Evolutionary conservation across 176 grass and related monocot species (phyloP), one percentile per base, ranked within the genome.

Genomic region (Typha latifolia): DNA sequence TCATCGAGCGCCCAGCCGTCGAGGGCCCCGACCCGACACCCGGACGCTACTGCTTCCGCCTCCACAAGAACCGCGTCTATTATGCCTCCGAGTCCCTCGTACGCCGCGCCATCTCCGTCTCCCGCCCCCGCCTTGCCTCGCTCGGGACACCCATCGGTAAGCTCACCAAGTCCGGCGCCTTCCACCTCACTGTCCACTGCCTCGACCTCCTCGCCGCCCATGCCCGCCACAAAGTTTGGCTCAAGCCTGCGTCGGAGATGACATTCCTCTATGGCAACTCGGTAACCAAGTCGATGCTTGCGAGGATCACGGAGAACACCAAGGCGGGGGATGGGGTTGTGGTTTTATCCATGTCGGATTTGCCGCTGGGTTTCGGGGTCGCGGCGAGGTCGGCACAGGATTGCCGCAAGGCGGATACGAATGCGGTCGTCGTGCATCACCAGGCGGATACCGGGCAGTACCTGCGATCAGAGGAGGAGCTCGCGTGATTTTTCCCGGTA

Each of bases 21-120:
- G 87, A 96, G 63, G 91, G 87, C 4, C 85, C 82, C 27, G 82
- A 83, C 51, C 50, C 77, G 26, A 64, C 82, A 22, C 80, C 84
- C 4, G 66, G 85, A 20, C 82, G 82, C 73, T 91, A 91, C 84
- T 91, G 85, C 85, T 77, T 96, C 66, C 71, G 92, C 59, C 88
- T 96, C 49, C 85, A 96, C 82, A 91, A 85, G 69, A 96, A 91
- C 69, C 87, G 88, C 66, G 88, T 96, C 49, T 91, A 84, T 74
- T 89, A 96, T 32, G 82, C 92, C 66, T 71, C 82, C 19, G 87
- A 96, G 74, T 78, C 84, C 5, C 84, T 96, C 20, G 82, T 96
- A 24, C 79, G 77, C 12, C 91, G 84, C 73, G 82, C 87, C 64
- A 90, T 76, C 61, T 67, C 75, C 77, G 49, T 96, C 0, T 24